A percentile compares a stretch with the other conserved stretches of the same genome.
These are phyloP conservation scores for Bocquillonia castaneifolia DNA, from an alignment of 441 rosid species.

Conservation along the genomic window DNA sequence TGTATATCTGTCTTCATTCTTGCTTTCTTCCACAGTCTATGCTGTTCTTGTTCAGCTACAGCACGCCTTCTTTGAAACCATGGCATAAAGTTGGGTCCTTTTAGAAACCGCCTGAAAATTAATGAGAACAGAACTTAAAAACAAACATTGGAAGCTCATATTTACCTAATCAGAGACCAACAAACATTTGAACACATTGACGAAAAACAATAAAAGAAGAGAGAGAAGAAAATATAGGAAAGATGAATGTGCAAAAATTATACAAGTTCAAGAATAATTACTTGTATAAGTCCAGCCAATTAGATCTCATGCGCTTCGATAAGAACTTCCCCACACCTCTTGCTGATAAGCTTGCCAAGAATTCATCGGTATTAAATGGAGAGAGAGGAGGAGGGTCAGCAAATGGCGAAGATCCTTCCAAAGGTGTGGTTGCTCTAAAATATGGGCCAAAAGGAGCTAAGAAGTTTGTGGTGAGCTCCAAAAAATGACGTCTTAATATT, in stretches of 20 bases:
- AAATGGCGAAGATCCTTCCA: conserved; percentile 88
- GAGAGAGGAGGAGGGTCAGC: conserved; percentile 82
- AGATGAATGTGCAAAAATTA: not conserved
- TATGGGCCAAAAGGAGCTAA: conserved; percentile 98
- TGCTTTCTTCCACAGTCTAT: conserved; percentile 80
- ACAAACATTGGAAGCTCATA: no score
- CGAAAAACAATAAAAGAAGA: conserved; percentile 5
- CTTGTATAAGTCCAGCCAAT: conserved; percentile 97
- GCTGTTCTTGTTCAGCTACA: conserved; percentile 81
- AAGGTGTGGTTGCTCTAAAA: conserved; percentile 67
- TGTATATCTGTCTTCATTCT: conserved; percentile 73
- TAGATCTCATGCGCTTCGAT: conserved; percentile 88
- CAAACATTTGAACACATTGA: conserved; percentile 13
- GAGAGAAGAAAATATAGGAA: not conserved
- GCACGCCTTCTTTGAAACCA: conserved; percentile 89
- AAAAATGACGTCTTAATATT: conserved; percentile 87
- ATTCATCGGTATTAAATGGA: conserved; percentile 58
- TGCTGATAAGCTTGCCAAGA: conserved; percentile 66
- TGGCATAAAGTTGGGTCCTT: conserved; percentile 86
- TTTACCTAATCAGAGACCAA: not conserved
- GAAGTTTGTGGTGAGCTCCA: conserved; percentile 94
- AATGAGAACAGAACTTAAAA: conserved; percentile 20
- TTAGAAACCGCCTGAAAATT: conserved; percentile 74
- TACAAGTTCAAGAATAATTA: conserved; percentile 29
- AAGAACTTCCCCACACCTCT: conserved; percentile 95